Evolutionary conservation across 441 rosid genomes (phyloP), one percentile per base, ranked within the genome.

Genomic region (Pelargonium australe): DNA sequence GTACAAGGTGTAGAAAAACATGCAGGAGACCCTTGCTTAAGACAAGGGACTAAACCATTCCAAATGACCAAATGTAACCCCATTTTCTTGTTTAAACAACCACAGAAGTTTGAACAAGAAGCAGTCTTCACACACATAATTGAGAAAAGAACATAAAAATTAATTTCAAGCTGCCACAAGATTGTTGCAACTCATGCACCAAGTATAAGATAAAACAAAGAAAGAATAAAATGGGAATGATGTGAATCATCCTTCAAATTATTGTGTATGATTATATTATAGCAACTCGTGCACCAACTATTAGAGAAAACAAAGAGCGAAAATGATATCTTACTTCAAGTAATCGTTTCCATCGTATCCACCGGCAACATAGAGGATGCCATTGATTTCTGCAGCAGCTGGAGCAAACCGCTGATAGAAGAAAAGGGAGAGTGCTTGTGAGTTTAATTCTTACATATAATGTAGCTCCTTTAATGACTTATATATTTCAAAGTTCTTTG

Each of bases 311-410:
- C 43, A 25, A 8, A 62, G 7, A n/a, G 43, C 12, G 37, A 45
- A 66, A 65, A 64, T 20, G 51, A 53, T 7, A 47, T 63, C 84
- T 66, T 80, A 80, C 86, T 69, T 77, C 69, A 83, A 72, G 73
- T 76, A 77, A 9, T 57, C 47, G 0, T 61, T 40, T 74, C 77
- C 84, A 65, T 83, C 44, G 28, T 63, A 78, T 69, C 86, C 86
- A 64, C 86, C 86, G 34, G 68, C 80, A 65, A 72, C 84, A 68
- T 83, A 79, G 62, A 83, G 61, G 20, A 64, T 47, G 45, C 82
- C 82, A 62, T 71, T 64, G 13, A 80, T 20, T 75, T 80, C 80
- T 63, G 78, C 78, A 41, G 80, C 83, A 66, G 81, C 80, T 44
- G 73, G 74, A 44, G 77, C 80, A 71, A 65, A 75, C 47, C 86